Evolutionary conservation across 768 basidiomycete genomes (phyloP), one percentile per base, ranked within the genome.

Genomic region (Calvatia gigantea): DNA sequence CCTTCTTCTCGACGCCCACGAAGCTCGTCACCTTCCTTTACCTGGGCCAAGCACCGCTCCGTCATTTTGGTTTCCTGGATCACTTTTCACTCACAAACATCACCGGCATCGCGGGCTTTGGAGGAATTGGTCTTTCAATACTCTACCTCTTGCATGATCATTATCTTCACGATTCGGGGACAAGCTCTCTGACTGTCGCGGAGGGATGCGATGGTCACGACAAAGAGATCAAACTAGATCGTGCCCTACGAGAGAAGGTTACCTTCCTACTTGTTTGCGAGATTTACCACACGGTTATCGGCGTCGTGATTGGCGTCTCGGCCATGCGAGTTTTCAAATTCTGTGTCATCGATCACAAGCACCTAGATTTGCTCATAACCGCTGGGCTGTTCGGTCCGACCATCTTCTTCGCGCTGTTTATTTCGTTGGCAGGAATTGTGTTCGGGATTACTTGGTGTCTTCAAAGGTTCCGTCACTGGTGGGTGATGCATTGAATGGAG

Each of bases 211-310:
- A 55, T 28, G 15, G n/a, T 38, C 17, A n/a, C 1, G 11, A 37
- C 12, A 35, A 54, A 21, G 23, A 38, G 17, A 27, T 47, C 45
- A 37, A 46, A 17, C 29, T 55, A 11, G 44, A 55, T 23, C 28
- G 54, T 17, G 54, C 54, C 39, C 25, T 55, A 15, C 54, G 48
- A 41, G 37, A 47, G 27, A 47, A 55, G 17, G 6, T 55, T 19
- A 39, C 45, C 25, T 12, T 55, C 17, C 54, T 47, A 12, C 28
- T 55, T 12, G 35, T 55, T n/a, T 47, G 54, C 27, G 54, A 55
- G 35, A 46, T 55, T 47, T 47, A 48, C 25, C 54, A 55, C 6
- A 55, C 54, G 11, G 25, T 47, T 4, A 17, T 23, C 37, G 54
- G 44, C 8, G 54, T 55, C 15, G n/a, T 55, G 28, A 19, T 55